Conservation (phyloP, 2,329 filamentous ascomycete genomes). For the Verticillium dahliae region DNA sequence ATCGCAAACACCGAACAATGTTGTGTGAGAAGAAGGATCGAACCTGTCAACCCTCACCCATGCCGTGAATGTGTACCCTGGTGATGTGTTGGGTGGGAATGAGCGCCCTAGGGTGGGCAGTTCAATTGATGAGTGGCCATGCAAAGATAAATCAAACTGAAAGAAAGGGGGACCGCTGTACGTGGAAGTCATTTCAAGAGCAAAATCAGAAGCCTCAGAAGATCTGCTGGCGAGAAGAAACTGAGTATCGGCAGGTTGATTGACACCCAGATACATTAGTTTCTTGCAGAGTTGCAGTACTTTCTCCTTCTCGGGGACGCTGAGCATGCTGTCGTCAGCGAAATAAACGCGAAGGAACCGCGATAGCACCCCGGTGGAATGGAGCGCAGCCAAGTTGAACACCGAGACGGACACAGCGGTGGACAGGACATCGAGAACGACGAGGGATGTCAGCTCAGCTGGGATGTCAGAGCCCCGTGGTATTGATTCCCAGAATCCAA, state of each 20-base stretch:
- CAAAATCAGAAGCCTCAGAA: conserved; percentile 58
- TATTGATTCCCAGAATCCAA: conserved; percentile 59
- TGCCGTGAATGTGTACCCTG: conserved; percentile 84
- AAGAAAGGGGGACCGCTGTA: conserved; percentile 79
- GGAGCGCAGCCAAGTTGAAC: conserved; percentile 64
- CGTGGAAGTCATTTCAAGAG: conserved; percentile 63
- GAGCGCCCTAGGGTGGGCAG: conserved; percentile 75
- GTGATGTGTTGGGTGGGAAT: conserved; percentile 73
- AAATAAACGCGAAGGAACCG: conserved; percentile 60
- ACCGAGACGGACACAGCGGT: conserved; percentile 54
- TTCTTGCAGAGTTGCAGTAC: conserved; percentile 62
- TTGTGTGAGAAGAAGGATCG: conserved; percentile 81
- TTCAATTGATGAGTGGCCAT: conserved; percentile 87
- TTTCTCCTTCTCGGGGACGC: conserved; percentile 47
- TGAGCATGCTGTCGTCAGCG: conserved; percentile 40
- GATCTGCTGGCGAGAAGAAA: conserved; percentile 55
- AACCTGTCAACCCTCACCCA: conserved; percentile 89
- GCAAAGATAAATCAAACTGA: conserved; percentile 84
- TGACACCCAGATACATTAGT: conserved; percentile 70
- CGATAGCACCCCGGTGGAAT: conserved; percentile 64
- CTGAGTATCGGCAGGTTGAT: conserved; percentile 74
- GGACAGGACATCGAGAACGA: conserved; percentile 59
- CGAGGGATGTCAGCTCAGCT: conserved; percentile 50
- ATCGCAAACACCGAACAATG: conserved; percentile 93
- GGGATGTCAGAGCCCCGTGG: conserved; percentile 37